These are phyloP conservation scores for Chrysanthemum seticuspe DNA, from an alignment of 129 eudicot species.

Conservation along the genomic window DNA sequence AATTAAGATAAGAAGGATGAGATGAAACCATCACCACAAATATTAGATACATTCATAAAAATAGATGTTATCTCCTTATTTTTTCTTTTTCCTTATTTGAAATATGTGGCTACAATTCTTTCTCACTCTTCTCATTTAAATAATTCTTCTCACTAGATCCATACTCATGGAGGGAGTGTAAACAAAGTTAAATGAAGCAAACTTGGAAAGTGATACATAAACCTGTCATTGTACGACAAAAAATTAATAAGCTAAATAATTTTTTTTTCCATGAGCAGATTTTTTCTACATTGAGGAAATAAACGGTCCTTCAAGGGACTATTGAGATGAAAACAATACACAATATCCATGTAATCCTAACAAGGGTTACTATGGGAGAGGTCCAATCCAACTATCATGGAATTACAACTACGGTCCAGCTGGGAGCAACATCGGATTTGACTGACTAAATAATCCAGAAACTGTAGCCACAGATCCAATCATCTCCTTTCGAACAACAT, in stretches of 20 bases:
- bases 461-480: constrained; percentile 28
- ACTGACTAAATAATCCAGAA: constrained; percentile 37
- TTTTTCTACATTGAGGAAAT: constrained; percentile 33
- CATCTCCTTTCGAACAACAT: constrained; percentile 30
- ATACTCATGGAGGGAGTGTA: no score
- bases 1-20: no score
- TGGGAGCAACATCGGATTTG: constrained; percentile 19
- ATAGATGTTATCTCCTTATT: no score
- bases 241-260: background rate
- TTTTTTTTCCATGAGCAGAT: background rate
- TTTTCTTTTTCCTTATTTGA: no score
- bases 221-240: no score
- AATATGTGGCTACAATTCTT: no score
- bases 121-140: no score
- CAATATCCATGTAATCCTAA: constrained; percentile 35
- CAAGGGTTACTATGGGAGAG: constrained; percentile 44
- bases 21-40: no score
- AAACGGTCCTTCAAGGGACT: constrained; percentile 29
- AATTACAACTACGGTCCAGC: constrained; percentile 31
- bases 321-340: constrained; percentile 25
- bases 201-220: no score
- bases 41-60: no score
- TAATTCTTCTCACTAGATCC: no score
- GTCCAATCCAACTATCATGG: constrained; percentile 36
- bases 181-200: no score